A percentile compares a stretch with the other conserved stretches of the same genome.
phyloP scores from a whole-genome alignment of 257 asterid genomes.

The Knoxia roxburghii region DNA sequence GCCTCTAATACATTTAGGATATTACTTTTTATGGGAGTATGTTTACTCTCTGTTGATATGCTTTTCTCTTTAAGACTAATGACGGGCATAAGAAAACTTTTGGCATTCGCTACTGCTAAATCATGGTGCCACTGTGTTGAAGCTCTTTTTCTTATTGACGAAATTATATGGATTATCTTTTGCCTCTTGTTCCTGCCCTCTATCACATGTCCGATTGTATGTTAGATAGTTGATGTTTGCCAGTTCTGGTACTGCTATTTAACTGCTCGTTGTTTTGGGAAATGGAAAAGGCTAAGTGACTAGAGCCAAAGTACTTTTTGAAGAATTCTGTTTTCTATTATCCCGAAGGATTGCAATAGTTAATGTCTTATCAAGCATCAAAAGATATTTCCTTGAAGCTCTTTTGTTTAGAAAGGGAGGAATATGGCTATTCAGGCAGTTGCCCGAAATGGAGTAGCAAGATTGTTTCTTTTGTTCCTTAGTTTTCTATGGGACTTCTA shows the following conservation, averaged over 20 bases:
- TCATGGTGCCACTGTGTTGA: neutral
- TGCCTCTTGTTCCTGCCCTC: neutral
- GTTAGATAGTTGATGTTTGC: neutral
- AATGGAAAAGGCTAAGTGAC: neutral
- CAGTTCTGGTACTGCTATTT: neutral
- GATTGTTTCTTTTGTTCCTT: neutral
- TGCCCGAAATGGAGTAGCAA: neutral
- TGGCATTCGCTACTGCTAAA: neutral
- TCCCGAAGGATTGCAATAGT: neutral
- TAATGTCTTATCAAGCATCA: neutral
- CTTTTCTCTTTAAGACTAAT: too few relatives aligned
- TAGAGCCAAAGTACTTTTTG: neutral
- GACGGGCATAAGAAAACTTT: too few relatives aligned
- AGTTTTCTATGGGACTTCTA: neutral
- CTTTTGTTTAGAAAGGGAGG: too few relatives aligned
- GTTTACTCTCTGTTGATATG: too few relatives aligned
- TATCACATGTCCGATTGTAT: neutral
- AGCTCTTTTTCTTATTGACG: neutral
- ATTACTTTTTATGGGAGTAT: too few relatives aligned
- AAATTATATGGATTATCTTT: neutral
- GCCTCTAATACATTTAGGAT: neutral
- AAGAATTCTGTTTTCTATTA: neutral
- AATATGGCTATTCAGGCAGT: too few relatives aligned
- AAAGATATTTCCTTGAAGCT: too few relatives aligned
- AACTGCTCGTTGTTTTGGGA: neutral